Evolutionary conservation across 1,139 yeast species (phyloP), one percentile per base, ranked within the genome.

Genomic region (Scheffersomyces insectosa): DNA sequence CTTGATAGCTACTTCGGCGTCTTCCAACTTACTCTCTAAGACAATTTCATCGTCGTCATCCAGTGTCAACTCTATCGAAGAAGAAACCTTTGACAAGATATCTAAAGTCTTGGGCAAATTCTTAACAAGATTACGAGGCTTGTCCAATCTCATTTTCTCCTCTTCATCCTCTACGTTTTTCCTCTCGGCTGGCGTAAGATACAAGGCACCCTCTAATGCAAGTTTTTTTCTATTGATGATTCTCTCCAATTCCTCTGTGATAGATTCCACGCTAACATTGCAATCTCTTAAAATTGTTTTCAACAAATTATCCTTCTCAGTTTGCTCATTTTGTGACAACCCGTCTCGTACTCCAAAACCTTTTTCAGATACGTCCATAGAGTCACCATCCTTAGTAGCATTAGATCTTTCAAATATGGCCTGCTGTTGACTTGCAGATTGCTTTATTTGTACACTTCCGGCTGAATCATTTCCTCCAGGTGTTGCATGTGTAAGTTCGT

Each of bases 41-140:
- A 51, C 51, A 11, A 45, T 44, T 9, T 90, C 97, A 52, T 88
- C 96, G 10, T 88, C 87, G 56, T 88, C 95, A 29, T 82, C 83
- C 37, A 88, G 70, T 42, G 79, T 72, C 37, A 65, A 53, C 3
- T 77, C 84, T 1, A 81, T 81, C 39, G 80, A 85, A 15, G 85
- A 86, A 0, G 80, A 65, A 1, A 88, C 72, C 39, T 69, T 72
- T 0, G 70, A 65, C 7, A 87, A 67, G 7, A 83, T 57, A 1
- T 81, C 79, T 14, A 59, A 65, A 0, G 90, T 74, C 10, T 77
- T 82, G 3, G 89, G 89, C 28, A 82, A 60, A 43, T 66, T 59
- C 43, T 70, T 65, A 11, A 64, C 72, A 46, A 83, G 63, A 55
- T 82, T 80, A 33, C 74, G 66, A 0, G 89, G 89, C 50, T 79